Conservation (phyloP, 441 rosid genomes). For the Euphorbia schlechtendalii region DNA sequence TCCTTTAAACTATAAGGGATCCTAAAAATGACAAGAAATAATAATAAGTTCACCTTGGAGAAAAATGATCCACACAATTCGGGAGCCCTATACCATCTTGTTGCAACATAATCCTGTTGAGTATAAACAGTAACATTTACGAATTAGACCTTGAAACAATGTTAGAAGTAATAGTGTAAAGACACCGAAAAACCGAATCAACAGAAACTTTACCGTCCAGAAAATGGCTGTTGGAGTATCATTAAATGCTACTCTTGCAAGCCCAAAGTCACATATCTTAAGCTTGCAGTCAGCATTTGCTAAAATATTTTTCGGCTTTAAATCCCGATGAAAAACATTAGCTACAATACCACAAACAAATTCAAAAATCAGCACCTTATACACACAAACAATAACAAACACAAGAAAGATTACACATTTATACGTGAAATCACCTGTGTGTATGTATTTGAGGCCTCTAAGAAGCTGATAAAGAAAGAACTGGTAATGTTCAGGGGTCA, state of each 20-base stretch:
- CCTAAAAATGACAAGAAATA: constrained; percentile 17
- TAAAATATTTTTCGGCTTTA: constrained; percentile 86
- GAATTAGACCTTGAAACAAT: neutral
- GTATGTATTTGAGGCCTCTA: constrained; percentile 89
- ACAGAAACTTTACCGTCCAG: constrained; percentile 67
- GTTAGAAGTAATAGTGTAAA: constrained; percentile 4
- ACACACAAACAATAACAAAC: constrained; percentile 6
- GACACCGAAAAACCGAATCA: constrained; percentile 4
- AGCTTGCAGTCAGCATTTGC: constrained; percentile 97
- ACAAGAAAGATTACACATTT: neutral
- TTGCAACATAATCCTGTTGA: constrained; percentile 85
- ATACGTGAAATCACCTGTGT: constrained; percentile 55
- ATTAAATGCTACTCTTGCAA: constrained; percentile 90
- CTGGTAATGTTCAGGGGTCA: constrained; percentile 92
- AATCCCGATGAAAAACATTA: constrained; percentile 92
- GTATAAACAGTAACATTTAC: constrained; percentile 13
- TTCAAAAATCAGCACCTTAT: constrained; percentile 8
- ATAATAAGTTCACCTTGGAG: constrained; percentile 58
- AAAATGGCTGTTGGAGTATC: constrained; percentile 94
- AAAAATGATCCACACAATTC: constrained; percentile 94
- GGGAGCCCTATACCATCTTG: constrained; percentile 95
- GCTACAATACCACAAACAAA: constrained; percentile 36
- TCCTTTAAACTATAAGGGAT: no score
- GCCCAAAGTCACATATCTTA: constrained; percentile 96
- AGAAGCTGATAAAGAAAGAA: constrained; percentile 97